phyloP scores from a whole-genome alignment of 2,329 filamentous ascomycete genomes.

The Nemania serpens region DNA sequence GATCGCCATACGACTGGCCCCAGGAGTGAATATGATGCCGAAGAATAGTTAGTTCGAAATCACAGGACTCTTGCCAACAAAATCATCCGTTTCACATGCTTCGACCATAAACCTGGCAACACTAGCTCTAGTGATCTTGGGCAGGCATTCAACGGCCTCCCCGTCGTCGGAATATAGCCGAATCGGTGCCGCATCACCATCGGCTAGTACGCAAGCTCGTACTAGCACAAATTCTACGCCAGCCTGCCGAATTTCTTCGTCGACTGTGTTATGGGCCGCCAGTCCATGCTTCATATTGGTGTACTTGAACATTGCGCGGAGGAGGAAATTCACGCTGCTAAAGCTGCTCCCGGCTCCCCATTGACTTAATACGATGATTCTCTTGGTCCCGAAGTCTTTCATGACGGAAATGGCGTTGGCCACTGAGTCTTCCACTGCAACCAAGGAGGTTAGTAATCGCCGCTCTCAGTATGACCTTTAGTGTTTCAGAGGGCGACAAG shows the following conservation, averaged over 20 bases:
- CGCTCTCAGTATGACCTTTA: background rate
- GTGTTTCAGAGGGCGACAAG: background rate
- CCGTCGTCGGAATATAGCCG: conserved; percentile 50
- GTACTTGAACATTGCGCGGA: conserved; percentile 51
- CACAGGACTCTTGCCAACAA: conserved; percentile 51
- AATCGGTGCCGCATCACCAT: conserved; percentile 44
- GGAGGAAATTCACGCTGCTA: conserved; percentile 45
- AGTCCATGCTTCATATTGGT: conserved; percentile 53
- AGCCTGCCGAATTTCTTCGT: conserved; percentile 44
- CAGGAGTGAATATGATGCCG: background rate
- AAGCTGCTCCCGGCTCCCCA: conserved; percentile 55
- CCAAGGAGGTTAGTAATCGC: conserved; percentile 1
- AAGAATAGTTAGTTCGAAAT: conserved; percentile 46
- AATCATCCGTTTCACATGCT: conserved; percentile 47
- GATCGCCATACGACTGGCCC: no score
- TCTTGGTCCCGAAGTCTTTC: conserved; percentile 44
- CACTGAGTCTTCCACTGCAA: conserved; percentile 47
- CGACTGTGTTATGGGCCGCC: conserved; percentile 54
- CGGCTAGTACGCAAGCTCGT: conserved; percentile 49
- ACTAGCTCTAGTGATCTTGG: conserved; percentile 44
- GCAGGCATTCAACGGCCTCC: conserved; percentile 47
- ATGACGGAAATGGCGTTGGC: conserved; percentile 45
- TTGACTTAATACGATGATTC: conserved; percentile 55
- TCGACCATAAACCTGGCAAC: conserved; percentile 54
- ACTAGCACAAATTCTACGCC: conserved; percentile 50